Percentiles rank a stretch among this genome's conserved stretches.
These are phyloP conservation scores for Aureobasidium leucospermi DNA, from an alignment of 2,329 filamentous ascomycete species.

Conservation along the genomic window DNA sequence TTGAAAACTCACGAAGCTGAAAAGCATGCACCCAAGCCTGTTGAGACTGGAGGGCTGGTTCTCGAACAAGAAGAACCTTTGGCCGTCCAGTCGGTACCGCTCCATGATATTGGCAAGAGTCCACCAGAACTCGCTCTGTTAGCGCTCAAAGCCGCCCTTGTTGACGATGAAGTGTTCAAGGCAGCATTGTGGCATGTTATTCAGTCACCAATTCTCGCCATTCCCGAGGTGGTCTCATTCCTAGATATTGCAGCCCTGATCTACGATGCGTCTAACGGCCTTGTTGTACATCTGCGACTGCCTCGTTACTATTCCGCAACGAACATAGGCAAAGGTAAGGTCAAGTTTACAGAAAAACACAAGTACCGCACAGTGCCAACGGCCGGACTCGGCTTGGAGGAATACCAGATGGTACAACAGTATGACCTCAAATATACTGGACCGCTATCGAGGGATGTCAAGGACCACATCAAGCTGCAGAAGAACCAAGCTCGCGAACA, in stretches of 20 bases:
- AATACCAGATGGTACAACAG: constrained; percentile 23
- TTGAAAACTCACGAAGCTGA: constrained; percentile 42
- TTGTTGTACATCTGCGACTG: constrained; percentile 44
- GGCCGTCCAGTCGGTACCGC: constrained; percentile 38
- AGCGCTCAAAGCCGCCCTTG: constrained; percentile 49
- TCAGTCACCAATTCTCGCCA: constrained; percentile 40
- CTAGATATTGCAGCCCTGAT: constrained; percentile 51
- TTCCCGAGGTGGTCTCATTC: constrained; percentile 49
- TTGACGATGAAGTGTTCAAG: constrained; percentile 42
- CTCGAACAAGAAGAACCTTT: constrained; percentile 51
- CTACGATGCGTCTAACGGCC: constrained; percentile 45
- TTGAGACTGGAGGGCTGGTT: constrained; percentile 41
- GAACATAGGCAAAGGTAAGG: constrained; percentile 44
- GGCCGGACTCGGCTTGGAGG: constrained; percentile 23
- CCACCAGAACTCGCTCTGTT: constrained; percentile 49
- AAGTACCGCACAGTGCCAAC: constrained; percentile 22
- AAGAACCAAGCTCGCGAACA: constrained; percentile 13
- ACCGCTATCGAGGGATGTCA: constrained; percentile 19
- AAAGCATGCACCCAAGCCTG: constrained; percentile 25
- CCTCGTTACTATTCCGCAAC: constrained; percentile 52
- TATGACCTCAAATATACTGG: constrained; percentile 26
- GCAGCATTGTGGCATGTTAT: constrained; percentile 51
- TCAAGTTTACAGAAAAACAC: constrained; percentile 26
- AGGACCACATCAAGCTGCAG: constrained; percentile 16
- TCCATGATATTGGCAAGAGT: constrained; percentile 47